Evolutionary conservation across 495 filamentous ascomycete species (phyloP), one percentile per base, ranked within the genome.

Genomic region (Aspergillus nanangensis): DNA sequence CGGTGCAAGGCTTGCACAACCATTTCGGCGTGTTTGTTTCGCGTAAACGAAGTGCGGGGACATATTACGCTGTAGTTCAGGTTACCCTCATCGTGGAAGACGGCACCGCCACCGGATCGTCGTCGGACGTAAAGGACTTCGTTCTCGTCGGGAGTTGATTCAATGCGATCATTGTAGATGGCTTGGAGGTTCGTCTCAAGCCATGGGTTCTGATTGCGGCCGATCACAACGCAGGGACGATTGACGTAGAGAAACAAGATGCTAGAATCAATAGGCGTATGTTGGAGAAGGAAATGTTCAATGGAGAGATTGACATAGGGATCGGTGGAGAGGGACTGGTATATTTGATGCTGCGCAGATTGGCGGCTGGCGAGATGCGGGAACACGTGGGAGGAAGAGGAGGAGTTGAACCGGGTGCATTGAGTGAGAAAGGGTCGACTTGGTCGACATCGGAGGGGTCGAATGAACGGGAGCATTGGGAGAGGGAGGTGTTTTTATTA

Each of bases 161-260:
- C 50, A 11, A 48, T 42, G 18, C 62, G 63, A 37, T 66, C 55
- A 52, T 68, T 63, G 39, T 67, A 61, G 1, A 90, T 66, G 8
- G 75, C 69, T 15, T 68, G 67, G 7, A 95, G 76, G 62, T 95
- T 88, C 37, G 86, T 82, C 63, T 98, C 93, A 8, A 88, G 72
- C 91, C 91, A 98, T 31, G 93, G 93, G 61, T 98, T 98, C 61
- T 98, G 93, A 62, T 98, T 98, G 37, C 92, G 85, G 11, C 93
- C 93, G 47, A 98, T 82, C 51, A 98, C 80, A 39, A 98, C 76
- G 63, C 86, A 85, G 7, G 92, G 90, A 10, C 74, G 67, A 65
- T 98, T 97, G 47, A 79, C 72, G 67, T 97, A 98, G 14, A 97
- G 74, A 48, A 96, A 90, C 0, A 96, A 76, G 24, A 96, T 61